Evolutionary conservation across 2,329 filamentous ascomycete species (phyloP).

Genomic region (Neobulgaria alba): DNA sequence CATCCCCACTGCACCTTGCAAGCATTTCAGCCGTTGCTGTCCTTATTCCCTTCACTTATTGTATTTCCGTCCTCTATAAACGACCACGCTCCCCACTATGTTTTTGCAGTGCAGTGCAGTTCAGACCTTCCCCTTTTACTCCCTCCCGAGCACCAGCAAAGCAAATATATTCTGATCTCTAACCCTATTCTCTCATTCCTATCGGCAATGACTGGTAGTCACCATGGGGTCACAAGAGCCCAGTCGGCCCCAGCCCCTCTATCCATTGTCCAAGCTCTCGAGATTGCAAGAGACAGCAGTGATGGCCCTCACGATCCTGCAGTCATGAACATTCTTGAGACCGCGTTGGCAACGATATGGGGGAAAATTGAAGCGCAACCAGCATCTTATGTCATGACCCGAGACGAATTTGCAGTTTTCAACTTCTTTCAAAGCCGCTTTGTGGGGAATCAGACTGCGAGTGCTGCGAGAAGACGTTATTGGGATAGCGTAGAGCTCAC

Average conservation of each 20-base stretch:
- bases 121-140: conserved; percentile 20
- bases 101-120: conserved; percentile 8
- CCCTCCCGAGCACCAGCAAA: conserved; percentile 7
- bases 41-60: too few species aligned
- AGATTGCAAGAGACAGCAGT: conserved; percentile 66
- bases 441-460: conserved; percentile 39
- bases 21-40: too few species aligned
- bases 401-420: conserved; percentile 77
- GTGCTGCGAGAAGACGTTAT: conserved; percentile 42
- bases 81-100: conserved; percentile 17
- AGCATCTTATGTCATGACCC: conserved; percentile 61
- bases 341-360: conserved; percentile 58
- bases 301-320: conserved; percentile 55
- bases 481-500: too few species aligned
- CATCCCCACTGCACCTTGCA: too few species aligned
- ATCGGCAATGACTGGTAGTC: conserved; percentile 18
- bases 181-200: conserved; percentile 12
- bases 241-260: conserved; percentile 7
- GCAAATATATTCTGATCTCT: conserved; percentile 9
- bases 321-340: conserved; percentile 57
- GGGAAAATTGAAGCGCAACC: conserved; percentile 54
- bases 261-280: conserved; percentile 57
- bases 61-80: too few species aligned
- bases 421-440: conserved; percentile 73
- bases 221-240: conserved; percentile 10